These are phyloP conservation scores for Podospora conica DNA, from an alignment of 495 filamentous ascomycete genomes.

Conservation along the genomic window DNA sequence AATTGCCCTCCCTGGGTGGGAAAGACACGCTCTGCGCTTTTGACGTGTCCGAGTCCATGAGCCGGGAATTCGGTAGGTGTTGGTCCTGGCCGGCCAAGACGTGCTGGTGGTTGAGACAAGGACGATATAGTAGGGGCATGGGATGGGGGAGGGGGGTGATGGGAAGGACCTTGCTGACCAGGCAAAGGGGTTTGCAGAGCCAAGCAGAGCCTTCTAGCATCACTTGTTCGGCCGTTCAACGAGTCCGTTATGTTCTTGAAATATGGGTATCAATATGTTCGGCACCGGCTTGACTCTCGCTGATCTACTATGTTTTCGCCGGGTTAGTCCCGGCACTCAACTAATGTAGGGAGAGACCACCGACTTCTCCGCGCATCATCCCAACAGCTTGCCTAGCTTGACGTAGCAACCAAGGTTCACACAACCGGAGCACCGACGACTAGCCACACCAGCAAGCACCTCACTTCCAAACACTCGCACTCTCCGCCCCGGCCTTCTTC, in stretches of 20 bases:
- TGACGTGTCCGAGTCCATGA: not conserved
- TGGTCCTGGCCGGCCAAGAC: not conserved
- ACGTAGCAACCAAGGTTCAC: not conserved
- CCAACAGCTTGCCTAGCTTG: not conserved
- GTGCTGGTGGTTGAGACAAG: not conserved
- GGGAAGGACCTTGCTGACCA: not conserved
- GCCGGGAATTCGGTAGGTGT: not conserved
- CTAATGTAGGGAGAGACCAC: not conserved
- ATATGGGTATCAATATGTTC: not conserved
- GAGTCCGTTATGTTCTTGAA: not conserved
- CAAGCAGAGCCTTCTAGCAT: not conserved
- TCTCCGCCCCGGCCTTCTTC: constrained; percentile 27
- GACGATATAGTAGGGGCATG: not conserved
- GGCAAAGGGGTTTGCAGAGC: not conserved
- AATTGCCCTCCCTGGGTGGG: not conserved
- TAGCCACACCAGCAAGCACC: not conserved
- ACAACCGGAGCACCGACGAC: not conserved
- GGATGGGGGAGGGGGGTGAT: not conserved
- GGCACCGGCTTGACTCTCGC: not conserved
- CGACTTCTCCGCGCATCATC: not conserved
- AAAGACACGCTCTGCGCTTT: not conserved
- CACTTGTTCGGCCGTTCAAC: not conserved
- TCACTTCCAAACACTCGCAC: constrained; percentile 39
- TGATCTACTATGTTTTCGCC: not conserved
- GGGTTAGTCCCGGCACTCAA: not conserved